Conservation (phyloP, 1,284 basidiomycete species). For the Ceratorhiza oryzae-sativae region DNA sequence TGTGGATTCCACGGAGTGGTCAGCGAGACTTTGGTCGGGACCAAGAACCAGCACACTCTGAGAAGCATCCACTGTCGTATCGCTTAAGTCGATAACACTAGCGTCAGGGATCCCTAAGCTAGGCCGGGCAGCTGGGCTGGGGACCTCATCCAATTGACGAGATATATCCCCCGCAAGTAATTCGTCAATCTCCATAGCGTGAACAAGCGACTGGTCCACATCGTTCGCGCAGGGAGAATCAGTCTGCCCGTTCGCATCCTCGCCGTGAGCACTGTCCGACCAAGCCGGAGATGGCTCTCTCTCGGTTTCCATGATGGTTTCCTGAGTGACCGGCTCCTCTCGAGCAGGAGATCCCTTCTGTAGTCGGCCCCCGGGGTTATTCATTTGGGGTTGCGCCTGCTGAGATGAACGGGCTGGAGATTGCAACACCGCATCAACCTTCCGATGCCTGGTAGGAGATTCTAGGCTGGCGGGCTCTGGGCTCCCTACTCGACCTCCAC, state of each 20-base stretch:
- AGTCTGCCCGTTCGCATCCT: background rate
- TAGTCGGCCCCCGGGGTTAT: background rate
- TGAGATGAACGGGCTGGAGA: background rate
- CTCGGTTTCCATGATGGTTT: background rate
- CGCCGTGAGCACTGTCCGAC: background rate
- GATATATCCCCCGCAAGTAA: conserved; percentile 1
- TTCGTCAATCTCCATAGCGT: conserved; percentile 30
- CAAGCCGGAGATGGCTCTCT: background rate
- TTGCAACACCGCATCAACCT: background rate
- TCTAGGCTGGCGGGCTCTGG: background rate
- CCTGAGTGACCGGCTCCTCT: background rate
- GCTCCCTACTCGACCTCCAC: background rate
- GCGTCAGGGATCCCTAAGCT: background rate
- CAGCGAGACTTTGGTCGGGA: background rate
- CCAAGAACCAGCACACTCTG: background rate
- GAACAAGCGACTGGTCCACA: conserved; percentile 12
- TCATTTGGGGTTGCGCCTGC: background rate
- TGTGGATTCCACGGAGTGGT: background rate
- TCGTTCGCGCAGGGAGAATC: background rate
- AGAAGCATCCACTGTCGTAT: conserved; percentile 6
- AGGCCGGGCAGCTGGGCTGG: background rate
- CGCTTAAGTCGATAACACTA: conserved; percentile 9
- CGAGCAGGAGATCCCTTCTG: background rate
- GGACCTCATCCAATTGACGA: background rate
- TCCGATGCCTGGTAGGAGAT: background rate